Base-by-base conservation (phyloP, 768 basidiomycete species). In the Pleurotus cornucopiae region DNA sequence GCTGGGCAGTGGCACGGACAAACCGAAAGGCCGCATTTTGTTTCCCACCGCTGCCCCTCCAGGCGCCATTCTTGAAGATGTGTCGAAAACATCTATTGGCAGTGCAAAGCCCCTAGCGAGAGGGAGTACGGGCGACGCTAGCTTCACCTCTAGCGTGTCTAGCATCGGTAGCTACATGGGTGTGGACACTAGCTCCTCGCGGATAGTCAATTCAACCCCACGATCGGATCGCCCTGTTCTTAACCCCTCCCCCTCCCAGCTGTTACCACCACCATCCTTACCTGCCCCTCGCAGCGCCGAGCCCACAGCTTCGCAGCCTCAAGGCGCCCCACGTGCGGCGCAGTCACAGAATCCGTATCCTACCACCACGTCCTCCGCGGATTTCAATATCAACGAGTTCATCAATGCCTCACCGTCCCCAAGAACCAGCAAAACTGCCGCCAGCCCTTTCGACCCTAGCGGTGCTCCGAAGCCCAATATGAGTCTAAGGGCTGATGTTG, bases 331-430 rank as follows among this genome's bases (percentile, higher is more conserved):
- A 6, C 57, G 20, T 30, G 51, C 5, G 6, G n/a, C 23, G 21
- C 46, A 5, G 18, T 62, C 63, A 39, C 55, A 58, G n/a, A 73
- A 65, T 54, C 67, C 69, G 18, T 70, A 74, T 43, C 73, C 73
- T 5, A 73, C 72, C 2, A 73, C 73, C 23, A 69, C 60, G 46
- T 66, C 68, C 38, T 67, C 61, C 60, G 61, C 69, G 62, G 69
- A 80, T 13, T 88, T 89, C 69, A 85, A 88, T 66, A 73, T 88
- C 57, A 79, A 79, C 60, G 88, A 89, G 56, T 90, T 83, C 65
- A 82, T 89, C 64, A 83, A 89, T 61, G 84, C 84, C 38, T 88
- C 87, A 21, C 86, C 86, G 12, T 84, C 85, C 2, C 83, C 85
- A 4, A 73, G 76, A 11, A 67, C 76, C 13, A 71, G 68, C 12